These are phyloP conservation scores for Eimeria falciformis DNA, from an alignment of 169 alveolate species.

Conservation along the genomic window DNA sequence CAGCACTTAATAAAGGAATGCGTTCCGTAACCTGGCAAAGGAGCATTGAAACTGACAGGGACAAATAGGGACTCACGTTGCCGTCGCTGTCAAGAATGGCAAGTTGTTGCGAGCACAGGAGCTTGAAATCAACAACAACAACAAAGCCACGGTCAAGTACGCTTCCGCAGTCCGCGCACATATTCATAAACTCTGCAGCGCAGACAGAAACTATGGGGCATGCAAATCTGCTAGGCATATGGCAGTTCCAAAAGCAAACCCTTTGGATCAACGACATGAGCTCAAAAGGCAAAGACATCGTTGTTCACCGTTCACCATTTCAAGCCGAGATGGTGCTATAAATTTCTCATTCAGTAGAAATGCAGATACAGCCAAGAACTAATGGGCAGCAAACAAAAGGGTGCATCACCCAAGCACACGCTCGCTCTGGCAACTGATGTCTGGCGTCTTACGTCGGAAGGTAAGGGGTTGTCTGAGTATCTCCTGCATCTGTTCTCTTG, in stretches of 20 bases:
- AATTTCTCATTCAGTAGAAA: no score
- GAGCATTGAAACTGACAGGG: no score
- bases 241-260: no score
- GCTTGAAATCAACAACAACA: background rate
- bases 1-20: background rate
- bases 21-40: background rate
- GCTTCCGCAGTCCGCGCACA: conserved; percentile 50
- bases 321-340: no score
- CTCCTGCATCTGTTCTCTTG: conserved; percentile 10
- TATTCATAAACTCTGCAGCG: conserved; percentile 7
- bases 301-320: no score
- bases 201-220: background rate
- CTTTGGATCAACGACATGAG: no score
- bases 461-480: conserved; percentile 8
- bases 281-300: no score
- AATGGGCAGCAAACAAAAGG: no score
- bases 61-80: background rate
- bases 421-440: no score
- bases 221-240: background rate
- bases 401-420: no score
- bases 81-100: conserved; percentile 1
- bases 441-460: background rate
- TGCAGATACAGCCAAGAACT: no score
- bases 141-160: conserved; percentile 26
- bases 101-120: conserved; percentile 8